phyloP scores from a whole-genome alignment of 306 rosid species.

The Citrullus mucosospermus region DNA sequence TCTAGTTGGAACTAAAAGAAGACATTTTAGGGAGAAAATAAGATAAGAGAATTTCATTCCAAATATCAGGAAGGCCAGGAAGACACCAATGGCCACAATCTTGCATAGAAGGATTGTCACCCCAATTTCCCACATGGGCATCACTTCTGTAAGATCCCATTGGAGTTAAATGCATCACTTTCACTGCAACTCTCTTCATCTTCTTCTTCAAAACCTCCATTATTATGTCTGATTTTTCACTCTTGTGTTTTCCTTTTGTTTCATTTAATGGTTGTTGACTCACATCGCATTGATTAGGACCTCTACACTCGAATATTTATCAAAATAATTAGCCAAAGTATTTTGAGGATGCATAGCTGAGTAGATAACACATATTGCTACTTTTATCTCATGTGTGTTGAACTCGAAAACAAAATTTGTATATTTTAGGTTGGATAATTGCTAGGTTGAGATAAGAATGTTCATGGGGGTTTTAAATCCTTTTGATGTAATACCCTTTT shows the following conservation, averaged over 20 bases:
- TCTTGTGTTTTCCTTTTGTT: slow-evolving; percentile 35
- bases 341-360: background rate
- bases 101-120: slow-evolving; percentile 37
- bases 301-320: slow-evolving; percentile 29
- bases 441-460: too few relatives aligned
- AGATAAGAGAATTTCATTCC: slow-evolving; percentile 67
- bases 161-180: slow-evolving; percentile 48
- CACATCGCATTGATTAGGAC: slow-evolving; percentile 28
- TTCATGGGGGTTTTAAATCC: too few relatives aligned
- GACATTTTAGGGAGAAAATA: slow-evolving; percentile 14
- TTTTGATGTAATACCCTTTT: too few relatives aligned
- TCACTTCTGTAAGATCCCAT: slow-evolving; percentile 74
- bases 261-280: slow-evolving; percentile 36
- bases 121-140: slow-evolving; percentile 76
- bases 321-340: background rate
- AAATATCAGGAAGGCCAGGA: slow-evolving; percentile 77
- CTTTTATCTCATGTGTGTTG: too few relatives aligned
- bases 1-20: background rate
- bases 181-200: slow-evolving; percentile 27
- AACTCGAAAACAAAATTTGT: too few relatives aligned
- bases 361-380: background rate
- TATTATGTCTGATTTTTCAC: slow-evolving; percentile 42
- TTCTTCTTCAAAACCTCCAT: slow-evolving; percentile 40
- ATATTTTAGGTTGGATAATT: too few relatives aligned
- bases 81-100: slow-evolving; percentile 95